Evolutionary conservation across 768 basidiomycete species (phyloP).

Genomic region (Tephrocybe sp.): DNA sequence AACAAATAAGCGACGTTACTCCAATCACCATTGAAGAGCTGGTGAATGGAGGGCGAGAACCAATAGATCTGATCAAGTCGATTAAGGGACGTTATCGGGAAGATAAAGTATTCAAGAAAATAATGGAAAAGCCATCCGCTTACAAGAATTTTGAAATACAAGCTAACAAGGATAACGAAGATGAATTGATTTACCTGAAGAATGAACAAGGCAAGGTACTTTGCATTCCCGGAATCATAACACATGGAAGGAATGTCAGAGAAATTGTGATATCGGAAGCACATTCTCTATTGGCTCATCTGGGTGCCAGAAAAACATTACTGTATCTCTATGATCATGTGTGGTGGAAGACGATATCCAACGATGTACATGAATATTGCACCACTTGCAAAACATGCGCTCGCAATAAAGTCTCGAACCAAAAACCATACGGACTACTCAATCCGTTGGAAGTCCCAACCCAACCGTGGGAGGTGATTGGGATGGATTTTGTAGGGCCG

Average conservation of each 20-base stretch:
- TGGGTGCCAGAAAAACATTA: slow-evolving; percentile 33
- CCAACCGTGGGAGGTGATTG: slow-evolving; percentile 24
- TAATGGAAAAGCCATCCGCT: neutral
- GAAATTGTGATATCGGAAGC: no score
- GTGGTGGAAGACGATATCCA: no score
- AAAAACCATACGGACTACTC: no score
- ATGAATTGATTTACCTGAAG: slow-evolving; percentile 18
- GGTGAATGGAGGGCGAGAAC: slow-evolving; percentile 1
- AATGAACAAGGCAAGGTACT: no score
- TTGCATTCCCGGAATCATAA: slow-evolving; percentile 26
- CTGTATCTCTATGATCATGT: slow-evolving; percentile 23
- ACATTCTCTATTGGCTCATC: slow-evolving; percentile 39
- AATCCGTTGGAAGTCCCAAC: slow-evolving; percentile 15
- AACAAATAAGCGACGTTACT: neutral
- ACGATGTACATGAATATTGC: slow-evolving; percentile 17
- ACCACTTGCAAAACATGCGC: slow-evolving; percentile 18
- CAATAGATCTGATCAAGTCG: slow-evolving; percentile 1
- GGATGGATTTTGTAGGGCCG: no score
- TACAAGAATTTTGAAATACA: slow-evolving; percentile 25
- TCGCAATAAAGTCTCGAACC: slow-evolving; percentile 13
- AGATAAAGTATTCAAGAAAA: slow-evolving; percentile 26
- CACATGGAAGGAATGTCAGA: slow-evolving; percentile 14
- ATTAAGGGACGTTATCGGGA: slow-evolving; percentile 18
- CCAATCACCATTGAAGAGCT: neutral
- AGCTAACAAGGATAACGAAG: no score